These are phyloP conservation scores for Stylosanthes scabra DNA, from an alignment of 331 rosid genomes.

Conservation along the genomic window DNA sequence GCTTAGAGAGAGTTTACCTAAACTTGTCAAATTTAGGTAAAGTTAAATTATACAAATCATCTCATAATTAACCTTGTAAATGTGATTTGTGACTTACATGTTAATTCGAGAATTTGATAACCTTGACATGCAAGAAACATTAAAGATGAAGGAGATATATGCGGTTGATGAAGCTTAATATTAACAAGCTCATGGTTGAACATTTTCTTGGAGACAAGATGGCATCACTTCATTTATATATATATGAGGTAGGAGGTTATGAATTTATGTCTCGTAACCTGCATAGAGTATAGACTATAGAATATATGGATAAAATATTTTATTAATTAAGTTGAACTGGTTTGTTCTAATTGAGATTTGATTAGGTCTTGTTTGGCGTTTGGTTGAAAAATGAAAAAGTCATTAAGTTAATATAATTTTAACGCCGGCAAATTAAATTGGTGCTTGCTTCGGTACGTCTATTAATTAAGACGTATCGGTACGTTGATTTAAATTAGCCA, in stretches of 20 bases:
- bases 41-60: too few species aligned
- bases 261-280: neutral
- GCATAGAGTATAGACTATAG: neutral
- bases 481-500: too few species aligned
- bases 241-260: neutral
- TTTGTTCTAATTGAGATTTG: constrained; percentile 7
- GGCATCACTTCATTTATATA: neutral
- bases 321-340: constrained; percentile 15
- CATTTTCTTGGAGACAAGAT: constrained; percentile 1
- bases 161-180: too few species aligned
- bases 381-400: constrained; percentile 39
- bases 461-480: too few species aligned
- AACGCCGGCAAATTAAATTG: constrained; percentile 30
- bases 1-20: too few species aligned
- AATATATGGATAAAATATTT: neutral
- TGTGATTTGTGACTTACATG: neutral
- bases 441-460: too few species aligned
- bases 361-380: constrained; percentile 34
- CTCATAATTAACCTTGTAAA: too few species aligned
- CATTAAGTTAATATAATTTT: neutral
- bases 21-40: too few species aligned
- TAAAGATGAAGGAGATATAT: too few species aligned
- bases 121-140: too few species aligned
- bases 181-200: constrained; percentile 4
- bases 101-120: neutral